Base-by-base conservation (phyloP, 805 yeast genomes). In the Ogataea methylovora region DNA sequence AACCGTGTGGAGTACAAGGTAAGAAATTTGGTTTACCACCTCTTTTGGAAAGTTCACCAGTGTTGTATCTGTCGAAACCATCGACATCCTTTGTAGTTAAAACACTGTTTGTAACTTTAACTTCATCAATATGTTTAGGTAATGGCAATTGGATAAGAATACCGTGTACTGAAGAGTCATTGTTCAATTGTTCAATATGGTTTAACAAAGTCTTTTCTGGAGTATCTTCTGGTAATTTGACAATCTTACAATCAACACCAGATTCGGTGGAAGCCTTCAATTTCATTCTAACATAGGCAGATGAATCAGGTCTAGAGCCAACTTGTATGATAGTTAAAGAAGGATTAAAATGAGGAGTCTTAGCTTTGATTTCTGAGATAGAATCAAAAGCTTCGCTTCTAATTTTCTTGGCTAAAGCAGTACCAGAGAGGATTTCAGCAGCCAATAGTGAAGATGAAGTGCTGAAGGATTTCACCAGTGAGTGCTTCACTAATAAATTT, bases 1-100 rank as follows among this genome's bases (percentile, higher is more conserved):
- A 76, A 19, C 94, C 94, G 56, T 80, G 71, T 34, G 94, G 94
- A 15, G 94, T 84, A 56, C 94, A 84, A 26, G 94, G 94, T 49
- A 79, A 63, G 57, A 78, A 84, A 37, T 56, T 55, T 25, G 94
- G 92, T 16, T 65, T 50, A 27, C 90, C 92, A 40, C 77, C 79
- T 53, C 71, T 78, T 52, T 83, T 83, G 44, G 81, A 68, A 44
- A 84, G 65, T 51, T 82, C 88, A 37, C 92, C 92, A 27, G 79
- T 77, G 54, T 84, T 84, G 61, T 57, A 73, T 37, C 84, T 79
- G 35, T 84, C 84, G 49, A 84, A 82, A 1, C 94, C 94, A 56
- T 84, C 94, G 25, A 84, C 90, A 49, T 84, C 94, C 52, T 84
- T 84, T 33, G 67, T 66, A 25, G 76, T 72, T 22, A 65, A 55